These are phyloP conservation scores for Myxozyma sirexii DNA, from an alignment of 805 yeast genomes.

Conservation along the genomic window DNA sequence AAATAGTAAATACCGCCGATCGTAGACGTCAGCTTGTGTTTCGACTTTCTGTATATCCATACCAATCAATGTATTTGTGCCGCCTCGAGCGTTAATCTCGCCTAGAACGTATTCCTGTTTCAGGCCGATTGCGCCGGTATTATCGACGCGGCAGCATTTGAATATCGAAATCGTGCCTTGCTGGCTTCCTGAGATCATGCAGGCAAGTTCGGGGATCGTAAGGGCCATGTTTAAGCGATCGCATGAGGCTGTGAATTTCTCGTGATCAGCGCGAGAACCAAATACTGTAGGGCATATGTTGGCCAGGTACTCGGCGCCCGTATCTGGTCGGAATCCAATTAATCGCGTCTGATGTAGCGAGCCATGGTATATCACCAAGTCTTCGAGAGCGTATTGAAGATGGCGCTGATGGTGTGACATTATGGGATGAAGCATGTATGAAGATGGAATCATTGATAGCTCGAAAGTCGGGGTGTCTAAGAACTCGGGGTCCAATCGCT, in stretches of 20 bases:
- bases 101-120: constrained; percentile 26
- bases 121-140: constrained; percentile 13
- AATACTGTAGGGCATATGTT: constrained; percentile 30
- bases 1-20: constrained; percentile 19
- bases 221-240: constrained; percentile 18
- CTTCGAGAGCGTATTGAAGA: constrained; percentile 1
- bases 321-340: constrained; percentile 10
- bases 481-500: constrained; percentile 2
- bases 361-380: constrained; percentile 19
- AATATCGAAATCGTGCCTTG: constrained; percentile 25
- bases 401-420: constrained; percentile 5
- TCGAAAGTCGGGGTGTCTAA: not conserved
- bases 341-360: constrained; percentile 26
- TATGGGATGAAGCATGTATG: constrained; percentile 5
- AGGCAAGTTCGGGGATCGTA: constrained; percentile 19
- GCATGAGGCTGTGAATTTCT: constrained; percentile 24
- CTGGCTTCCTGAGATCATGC: constrained; percentile 22
- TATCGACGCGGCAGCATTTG: constrained; percentile 21
- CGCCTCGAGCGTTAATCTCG: not conserved
- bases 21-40: not conserved
- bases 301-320: constrained; percentile 6
- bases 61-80: constrained; percentile 19
- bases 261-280: constrained; percentile 21
- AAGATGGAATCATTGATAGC: constrained; percentile 3
- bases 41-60: constrained; percentile 2